phyloP scores from a whole-genome alignment of 106 monocot species.

The Apostasia shenzhenica region DNA sequence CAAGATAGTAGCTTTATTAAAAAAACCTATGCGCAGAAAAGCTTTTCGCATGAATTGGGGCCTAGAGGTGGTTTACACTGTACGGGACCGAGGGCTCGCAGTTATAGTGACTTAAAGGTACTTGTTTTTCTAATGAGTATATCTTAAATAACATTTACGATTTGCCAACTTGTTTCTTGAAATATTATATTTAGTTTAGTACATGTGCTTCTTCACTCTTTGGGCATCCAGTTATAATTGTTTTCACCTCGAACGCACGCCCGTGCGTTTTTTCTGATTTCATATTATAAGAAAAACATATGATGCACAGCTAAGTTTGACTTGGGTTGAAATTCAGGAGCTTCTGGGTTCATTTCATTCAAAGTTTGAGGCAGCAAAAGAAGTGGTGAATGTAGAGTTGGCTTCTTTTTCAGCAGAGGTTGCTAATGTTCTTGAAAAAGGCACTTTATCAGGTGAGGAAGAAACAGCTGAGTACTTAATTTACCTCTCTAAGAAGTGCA shows the following conservation, averaged over 20 bases:
- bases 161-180: neutral
- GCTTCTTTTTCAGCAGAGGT: slow-evolving; percentile 39
- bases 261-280: neutral
- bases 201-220: neutral
- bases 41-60: slow-evolving; percentile 69
- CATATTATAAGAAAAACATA: neutral
- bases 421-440: slow-evolving; percentile 28
- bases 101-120: slow-evolving; percentile 63
- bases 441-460: slow-evolving; percentile 18
- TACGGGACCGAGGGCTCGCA: slow-evolving; percentile 32
- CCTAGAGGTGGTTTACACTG: slow-evolving; percentile 41
- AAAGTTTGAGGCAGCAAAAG: slow-evolving; percentile 51
- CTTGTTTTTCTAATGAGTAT: neutral
- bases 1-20: slow-evolving; percentile 1
- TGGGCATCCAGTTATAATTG: neutral
- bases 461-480: slow-evolving; percentile 32
- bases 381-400: slow-evolving; percentile 47
- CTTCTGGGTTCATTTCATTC: slow-evolving; percentile 49
- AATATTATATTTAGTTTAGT: neutral
- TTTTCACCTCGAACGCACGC: too few relatives aligned
- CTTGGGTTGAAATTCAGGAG: slow-evolving; percentile 31
- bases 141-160: neutral
- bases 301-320: neutral
- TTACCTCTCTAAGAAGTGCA: slow-evolving; percentile 35
- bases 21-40: slow-evolving; percentile 36